A percentile compares a stretch with the other conserved stretches of the same genome.
These are phyloP conservation scores for Tylopilus balloui DNA, from an alignment of 768 basidiomycete species.

Conservation along the genomic window DNA sequence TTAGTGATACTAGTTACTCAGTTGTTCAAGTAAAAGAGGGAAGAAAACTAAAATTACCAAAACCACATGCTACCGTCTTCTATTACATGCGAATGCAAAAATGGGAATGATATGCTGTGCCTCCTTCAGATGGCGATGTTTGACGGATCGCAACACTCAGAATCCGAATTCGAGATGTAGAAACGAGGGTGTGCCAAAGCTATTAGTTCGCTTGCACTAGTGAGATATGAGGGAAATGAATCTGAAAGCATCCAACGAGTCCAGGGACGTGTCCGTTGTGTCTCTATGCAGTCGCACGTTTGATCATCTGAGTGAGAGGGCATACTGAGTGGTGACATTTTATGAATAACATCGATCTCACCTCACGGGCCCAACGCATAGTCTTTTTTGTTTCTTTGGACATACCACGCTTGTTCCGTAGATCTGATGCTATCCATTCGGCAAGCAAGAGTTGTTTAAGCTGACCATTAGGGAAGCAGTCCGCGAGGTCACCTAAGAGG, in stretches of 20 bases:
- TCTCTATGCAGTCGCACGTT: constrained; percentile 69
- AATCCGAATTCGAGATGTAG: constrained; percentile 14
- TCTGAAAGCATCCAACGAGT: constrained; percentile 27
- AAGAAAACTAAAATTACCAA: constrained; percentile 25
- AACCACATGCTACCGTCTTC: constrained; percentile 36
- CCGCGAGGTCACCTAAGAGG: constrained; percentile 89
- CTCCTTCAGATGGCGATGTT: constrained; percentile 74
- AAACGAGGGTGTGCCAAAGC: constrained; percentile 14
- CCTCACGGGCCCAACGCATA: constrained; percentile 91
- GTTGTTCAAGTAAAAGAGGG: neutral
- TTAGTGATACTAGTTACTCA: neutral
- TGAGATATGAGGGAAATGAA: constrained; percentile 32
- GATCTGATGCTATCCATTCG: constrained; percentile 73
- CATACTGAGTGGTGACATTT: neutral
- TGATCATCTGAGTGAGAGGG: constrained; percentile 57
- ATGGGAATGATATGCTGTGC: constrained; percentile 46
- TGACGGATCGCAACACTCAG: constrained; percentile 22
- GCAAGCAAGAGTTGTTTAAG: constrained; percentile 74
- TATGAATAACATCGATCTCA: constrained; percentile 32
- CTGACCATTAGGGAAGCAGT: constrained; percentile 76
- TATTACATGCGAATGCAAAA: constrained; percentile 57
- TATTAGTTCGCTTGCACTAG: constrained; percentile 50
- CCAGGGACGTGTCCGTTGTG: constrained; percentile 8
- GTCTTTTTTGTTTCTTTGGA: constrained; percentile 80
- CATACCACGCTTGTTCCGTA: constrained; percentile 72